A percentile compares a stretch with the other conserved stretches of the same genome.
Conservation (phyloP, 371 early-diverging fungal genomes). For the Haplosporangium sp. region DNA sequence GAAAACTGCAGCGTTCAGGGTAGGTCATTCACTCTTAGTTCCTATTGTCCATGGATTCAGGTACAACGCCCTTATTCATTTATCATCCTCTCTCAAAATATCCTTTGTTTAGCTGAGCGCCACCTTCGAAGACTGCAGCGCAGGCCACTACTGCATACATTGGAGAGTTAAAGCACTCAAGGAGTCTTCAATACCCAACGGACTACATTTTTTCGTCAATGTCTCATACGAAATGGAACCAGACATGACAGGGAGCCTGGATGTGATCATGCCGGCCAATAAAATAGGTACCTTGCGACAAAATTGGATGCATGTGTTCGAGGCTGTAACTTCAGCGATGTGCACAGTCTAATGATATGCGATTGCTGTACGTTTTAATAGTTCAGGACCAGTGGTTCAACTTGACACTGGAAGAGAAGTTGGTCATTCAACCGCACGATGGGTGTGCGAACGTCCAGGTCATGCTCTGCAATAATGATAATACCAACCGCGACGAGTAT, state of each 20-base stretch:
- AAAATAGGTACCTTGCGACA: slow-evolving; percentile 31
- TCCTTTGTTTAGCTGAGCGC: slow-evolving; percentile 20
- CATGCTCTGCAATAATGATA: slow-evolving; percentile 38
- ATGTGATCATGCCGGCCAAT: slow-evolving; percentile 39
- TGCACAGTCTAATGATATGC: background rate
- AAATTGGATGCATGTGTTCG: background rate
- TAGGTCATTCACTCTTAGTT: background rate
- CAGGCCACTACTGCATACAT: slow-evolving; percentile 33
- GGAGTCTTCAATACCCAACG: slow-evolving; percentile 38
- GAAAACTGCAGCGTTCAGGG: slow-evolving; percentile 38
- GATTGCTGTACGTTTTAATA: background rate
- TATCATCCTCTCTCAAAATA: background rate
- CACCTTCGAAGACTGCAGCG: slow-evolving; percentile 18
- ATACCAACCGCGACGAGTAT: slow-evolving; percentile 23
- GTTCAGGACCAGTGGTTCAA: slow-evolving; percentile 39
- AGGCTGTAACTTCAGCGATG: background rate
- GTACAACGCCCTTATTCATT: background rate
- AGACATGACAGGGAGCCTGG: slow-evolving; percentile 46
- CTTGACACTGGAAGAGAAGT: slow-evolving; percentile 39
- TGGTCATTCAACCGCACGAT: slow-evolving; percentile 38
- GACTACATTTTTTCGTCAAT: slow-evolving; percentile 41
- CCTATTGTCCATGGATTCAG: too few species aligned
- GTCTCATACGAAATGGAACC: slow-evolving; percentile 49
- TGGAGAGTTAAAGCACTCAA: slow-evolving; percentile 41
- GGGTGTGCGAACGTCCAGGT: slow-evolving; percentile 23